Percentiles rank a stretch among this genome's conserved stretches.
These are phyloP conservation scores for Yamadazyma sp. DNA, from an alignment of 805 yeast species.

Conservation along the genomic window DNA sequence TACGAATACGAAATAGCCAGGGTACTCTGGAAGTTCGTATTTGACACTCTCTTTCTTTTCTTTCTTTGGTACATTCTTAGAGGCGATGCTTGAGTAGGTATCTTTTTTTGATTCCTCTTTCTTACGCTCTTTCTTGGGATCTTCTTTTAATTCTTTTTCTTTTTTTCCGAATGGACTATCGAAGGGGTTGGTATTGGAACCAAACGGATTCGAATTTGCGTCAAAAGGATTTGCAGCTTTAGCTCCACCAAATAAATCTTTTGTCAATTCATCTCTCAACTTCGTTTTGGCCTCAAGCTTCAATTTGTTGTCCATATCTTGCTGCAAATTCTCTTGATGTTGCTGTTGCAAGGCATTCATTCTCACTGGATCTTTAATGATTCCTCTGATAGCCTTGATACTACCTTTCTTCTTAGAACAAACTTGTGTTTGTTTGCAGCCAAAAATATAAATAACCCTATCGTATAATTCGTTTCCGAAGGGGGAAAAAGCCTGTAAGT, in stretches of 20 bases:
- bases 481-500: conserved; percentile 81
- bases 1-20: conserved; percentile 68
- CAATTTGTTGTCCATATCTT: conserved; percentile 41
- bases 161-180: conserved; percentile 7
- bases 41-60: conserved; percentile 8
- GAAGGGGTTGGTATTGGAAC: conserved; percentile 22
- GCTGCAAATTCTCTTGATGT: conserved; percentile 26
- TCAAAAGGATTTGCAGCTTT: conserved; percentile 41
- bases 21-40: conserved; percentile 45
- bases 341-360: conserved; percentile 41
- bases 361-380: conserved; percentile 56
- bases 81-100: conserved; percentile 25
- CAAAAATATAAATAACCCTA: conserved; percentile 77
- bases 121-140: conserved; percentile 13
- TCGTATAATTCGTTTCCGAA: conserved; percentile 71
- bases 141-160: conserved; percentile 10
- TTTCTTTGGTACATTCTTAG: conserved; percentile 12
- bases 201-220: conserved; percentile 13
- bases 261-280: conserved; percentile 36
- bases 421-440: conserved; percentile 52
- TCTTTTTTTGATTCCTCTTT: conserved; percentile 6
- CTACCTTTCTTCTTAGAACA: conserved; percentile 75
- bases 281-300: conserved; percentile 45
- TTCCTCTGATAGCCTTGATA: conserved; percentile 74
- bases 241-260: conserved; percentile 35